phyloP scores from a whole-genome alignment of 371 early-diverging fungal species.

The Nematocida displodere region DNA sequence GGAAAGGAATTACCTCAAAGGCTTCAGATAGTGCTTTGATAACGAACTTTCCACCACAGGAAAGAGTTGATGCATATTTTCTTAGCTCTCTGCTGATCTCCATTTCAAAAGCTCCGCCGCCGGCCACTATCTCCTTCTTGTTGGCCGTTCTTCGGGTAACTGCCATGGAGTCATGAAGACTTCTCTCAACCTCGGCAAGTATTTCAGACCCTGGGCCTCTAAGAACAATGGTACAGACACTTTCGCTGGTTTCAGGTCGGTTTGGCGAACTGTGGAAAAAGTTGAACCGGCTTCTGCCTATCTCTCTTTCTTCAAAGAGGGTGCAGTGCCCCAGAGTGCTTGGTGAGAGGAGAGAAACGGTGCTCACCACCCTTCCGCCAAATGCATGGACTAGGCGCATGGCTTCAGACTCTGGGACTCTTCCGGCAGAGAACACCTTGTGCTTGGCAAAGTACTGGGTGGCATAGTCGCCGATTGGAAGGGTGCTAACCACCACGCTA shows the following conservation, averaged over 20 bases:
- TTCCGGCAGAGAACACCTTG: constrained; percentile 96
- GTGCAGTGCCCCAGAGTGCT: constrained; percentile 73
- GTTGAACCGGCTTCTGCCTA: constrained; percentile 94
- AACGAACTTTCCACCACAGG: constrained; percentile 89
- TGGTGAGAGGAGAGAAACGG: constrained; percentile 69
- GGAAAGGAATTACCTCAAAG: constrained; percentile 93
- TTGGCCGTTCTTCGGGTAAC: constrained; percentile 69
- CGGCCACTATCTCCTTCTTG: constrained; percentile 78
- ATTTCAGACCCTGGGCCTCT: constrained; percentile 98
- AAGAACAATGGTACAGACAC: constrained; percentile 84
- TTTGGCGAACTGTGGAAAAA: constrained; percentile 80
- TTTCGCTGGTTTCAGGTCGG: constrained; percentile 67
- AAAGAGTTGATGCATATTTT: constrained; percentile 77
- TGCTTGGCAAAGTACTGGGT: constrained; percentile 99
- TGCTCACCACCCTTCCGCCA: constrained; percentile 82
- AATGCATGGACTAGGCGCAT: constrained; percentile 84
- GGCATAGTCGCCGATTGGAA: constrained; percentile 97
- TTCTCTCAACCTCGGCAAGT: constrained; percentile 96
- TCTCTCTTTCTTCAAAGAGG: constrained; percentile 88
- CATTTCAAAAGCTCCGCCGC: constrained; percentile 85
- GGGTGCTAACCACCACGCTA: constrained; percentile 91
- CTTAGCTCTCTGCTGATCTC: constrained; percentile 85
- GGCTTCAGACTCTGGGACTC: constrained; percentile 85
- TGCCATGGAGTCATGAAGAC: constrained; percentile 96
- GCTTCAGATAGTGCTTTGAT: constrained; percentile 90